Percentiles rank a stretch among this genome's conserved stretches.
phyloP scores from a whole-genome alignment of 768 basidiomycete genomes.

The Leccinum ochraceum region DNA sequence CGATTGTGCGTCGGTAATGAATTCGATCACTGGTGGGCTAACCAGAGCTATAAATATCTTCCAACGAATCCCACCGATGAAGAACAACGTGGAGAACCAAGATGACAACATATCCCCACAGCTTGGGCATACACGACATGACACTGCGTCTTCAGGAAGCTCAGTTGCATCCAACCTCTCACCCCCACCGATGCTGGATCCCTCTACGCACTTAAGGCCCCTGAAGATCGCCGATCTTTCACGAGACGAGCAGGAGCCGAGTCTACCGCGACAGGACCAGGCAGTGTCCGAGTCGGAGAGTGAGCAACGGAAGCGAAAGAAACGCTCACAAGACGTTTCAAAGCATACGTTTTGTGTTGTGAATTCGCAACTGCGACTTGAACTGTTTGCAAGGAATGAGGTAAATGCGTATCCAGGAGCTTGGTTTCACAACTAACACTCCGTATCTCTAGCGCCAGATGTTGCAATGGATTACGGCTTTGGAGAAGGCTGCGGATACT shows the following conservation, averaged over 20 bases:
- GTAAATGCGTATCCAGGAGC: slow-evolving; percentile 35
- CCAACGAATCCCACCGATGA: slow-evolving; percentile 21
- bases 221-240: slow-evolving; percentile 31
- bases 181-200: slow-evolving; percentile 69
- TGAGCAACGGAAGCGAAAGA: slow-evolving; percentile 49
- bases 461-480: slow-evolving; percentile 93
- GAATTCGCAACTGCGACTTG: slow-evolving; percentile 88
- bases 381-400: slow-evolving; percentile 86
- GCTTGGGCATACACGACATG: slow-evolving; percentile 10
- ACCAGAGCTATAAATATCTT: slow-evolving; percentile 45
- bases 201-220: slow-evolving; percentile 74
- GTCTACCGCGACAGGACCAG: slow-evolving; percentile 21
- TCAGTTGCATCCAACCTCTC: slow-evolving; percentile 41
- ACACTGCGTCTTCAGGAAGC: slow-evolving; percentile 34
- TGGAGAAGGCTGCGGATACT: slow-evolving; percentile 75
- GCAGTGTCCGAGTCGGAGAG: slow-evolving; percentile 24
- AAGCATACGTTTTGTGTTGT: slow-evolving; percentile 94
- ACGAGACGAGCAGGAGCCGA: slow-evolving; percentile 18
- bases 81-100: slow-evolving; percentile 6
- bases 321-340: slow-evolving; percentile 62
- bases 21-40: slow-evolving; percentile 49
- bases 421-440: slow-evolving; percentile 6
- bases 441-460: slow-evolving; percentile 71
- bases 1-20: slow-evolving; percentile 44
- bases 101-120: slow-evolving; percentile 5